These are phyloP conservation scores for Aureobasidium sp. DNA, from an alignment of 2,329 filamentous ascomycete genomes.

Conservation along the genomic window DNA sequence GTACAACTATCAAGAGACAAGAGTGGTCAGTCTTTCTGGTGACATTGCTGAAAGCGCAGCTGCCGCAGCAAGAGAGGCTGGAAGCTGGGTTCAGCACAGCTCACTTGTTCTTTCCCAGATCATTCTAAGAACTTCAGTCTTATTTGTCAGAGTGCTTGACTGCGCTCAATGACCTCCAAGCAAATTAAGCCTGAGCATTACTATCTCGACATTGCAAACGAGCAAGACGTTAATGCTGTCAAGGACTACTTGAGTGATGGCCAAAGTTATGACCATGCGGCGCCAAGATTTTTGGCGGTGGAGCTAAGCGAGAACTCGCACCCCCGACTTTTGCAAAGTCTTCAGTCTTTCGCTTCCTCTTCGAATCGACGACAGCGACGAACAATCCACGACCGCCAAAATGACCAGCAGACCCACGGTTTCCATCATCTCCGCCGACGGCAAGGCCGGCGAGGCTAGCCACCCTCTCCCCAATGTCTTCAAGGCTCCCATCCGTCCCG, in stretches of 20 bases:
- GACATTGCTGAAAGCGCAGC: neutral
- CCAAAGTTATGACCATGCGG: neutral
- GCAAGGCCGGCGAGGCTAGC: conserved; percentile 80
- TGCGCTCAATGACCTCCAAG: neutral
- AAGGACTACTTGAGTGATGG: neutral
- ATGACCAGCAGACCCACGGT: conserved; percentile 98
- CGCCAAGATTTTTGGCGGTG: conserved; percentile 4
- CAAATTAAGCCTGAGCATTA: neutral
- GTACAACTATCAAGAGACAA: neutral
- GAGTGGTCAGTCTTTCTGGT: neutral
- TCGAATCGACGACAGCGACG: conserved; percentile 12
- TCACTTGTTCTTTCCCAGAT: neutral
- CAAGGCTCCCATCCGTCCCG: conserved; percentile 91
- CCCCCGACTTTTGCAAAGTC: conserved; percentile 7
- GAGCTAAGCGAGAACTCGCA: conserved; percentile 12
- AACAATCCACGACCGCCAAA: conserved; percentile 33
- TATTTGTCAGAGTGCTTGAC: neutral
- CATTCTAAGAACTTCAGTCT: neutral
- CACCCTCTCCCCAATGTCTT: conserved; percentile 95
- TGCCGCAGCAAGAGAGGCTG: neutral
- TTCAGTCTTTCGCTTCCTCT: neutral
- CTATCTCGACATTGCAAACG: neutral
- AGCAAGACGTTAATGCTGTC: neutral
- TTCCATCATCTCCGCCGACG: conserved; percentile 94
- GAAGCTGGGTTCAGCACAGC: neutral